These are phyloP conservation scores for Leishmania mexicana DNA, from an alignment of 208 protist species.

Conservation along the genomic window DNA sequence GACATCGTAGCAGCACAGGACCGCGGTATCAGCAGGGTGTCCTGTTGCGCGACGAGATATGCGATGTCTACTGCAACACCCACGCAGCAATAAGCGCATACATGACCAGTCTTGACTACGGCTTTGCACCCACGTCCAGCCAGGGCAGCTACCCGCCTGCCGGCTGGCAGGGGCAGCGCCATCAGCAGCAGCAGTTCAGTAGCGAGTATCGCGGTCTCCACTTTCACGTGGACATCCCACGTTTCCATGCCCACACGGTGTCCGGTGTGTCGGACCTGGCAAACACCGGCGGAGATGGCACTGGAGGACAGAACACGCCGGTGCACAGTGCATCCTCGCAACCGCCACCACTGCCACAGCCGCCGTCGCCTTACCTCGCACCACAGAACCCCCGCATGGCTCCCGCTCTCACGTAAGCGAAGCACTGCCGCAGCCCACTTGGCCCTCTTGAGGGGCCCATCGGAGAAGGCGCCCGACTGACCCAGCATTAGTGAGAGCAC, in stretches of 20 bases:
- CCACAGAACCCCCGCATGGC: neutral
- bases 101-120: slow-evolving; percentile 39
- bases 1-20: neutral
- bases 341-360: neutral
- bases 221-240: slow-evolving; percentile 26
- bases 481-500: neutral
- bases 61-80: slow-evolving; percentile 29
- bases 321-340: neutral
- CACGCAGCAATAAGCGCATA: slow-evolving; percentile 27
- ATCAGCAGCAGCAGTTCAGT: slow-evolving; percentile 14
- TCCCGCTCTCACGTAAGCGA: neutral
- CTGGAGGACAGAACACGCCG: neutral
- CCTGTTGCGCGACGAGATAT: slow-evolving; percentile 29
- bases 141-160: neutral
- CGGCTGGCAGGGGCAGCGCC: neutral
- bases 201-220: slow-evolving; percentile 32
- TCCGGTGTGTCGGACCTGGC: neutral
- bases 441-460: neutral
- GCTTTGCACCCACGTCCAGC: neutral
- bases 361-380: neutral
- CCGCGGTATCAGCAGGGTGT: neutral
- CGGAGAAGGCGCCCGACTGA: neutral
- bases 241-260: slow-evolving; percentile 18
- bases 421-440: neutral
- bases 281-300: neutral